Conservation (phyloP, 345 rosid species). For the Clarkia xantiana region DNA sequence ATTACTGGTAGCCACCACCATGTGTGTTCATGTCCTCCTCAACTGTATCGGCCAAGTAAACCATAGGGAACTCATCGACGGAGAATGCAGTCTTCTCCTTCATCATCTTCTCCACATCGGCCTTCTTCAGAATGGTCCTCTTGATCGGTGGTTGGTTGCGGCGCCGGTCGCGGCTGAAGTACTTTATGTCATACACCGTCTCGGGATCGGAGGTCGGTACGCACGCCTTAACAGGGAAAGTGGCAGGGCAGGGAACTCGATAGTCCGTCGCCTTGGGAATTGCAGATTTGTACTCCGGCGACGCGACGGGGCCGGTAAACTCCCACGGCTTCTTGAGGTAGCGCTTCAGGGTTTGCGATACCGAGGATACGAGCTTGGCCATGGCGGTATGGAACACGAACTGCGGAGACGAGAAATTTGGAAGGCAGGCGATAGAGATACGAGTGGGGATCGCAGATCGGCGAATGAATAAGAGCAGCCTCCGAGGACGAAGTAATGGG, state of each 20-base stretch:
- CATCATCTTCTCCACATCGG: constrained; percentile 65
- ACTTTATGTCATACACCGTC: constrained; percentile 77
- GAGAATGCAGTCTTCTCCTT: constrained; percentile 57
- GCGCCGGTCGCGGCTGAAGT: constrained; percentile 66
- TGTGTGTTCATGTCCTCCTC: constrained; percentile 51
- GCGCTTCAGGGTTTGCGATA: constrained; percentile 47
- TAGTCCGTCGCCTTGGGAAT: constrained; percentile 54
- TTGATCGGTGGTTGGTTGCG: constrained; percentile 76
- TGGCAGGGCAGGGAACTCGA: constrained; percentile 69
- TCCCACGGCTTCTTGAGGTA: constrained; percentile 94
- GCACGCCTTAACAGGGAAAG: constrained; percentile 32
- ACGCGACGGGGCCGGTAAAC: constrained; percentile 79
- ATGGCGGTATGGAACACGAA: constrained; percentile 11
- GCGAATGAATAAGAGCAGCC: too few species aligned
- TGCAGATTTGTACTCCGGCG: constrained; percentile 60
- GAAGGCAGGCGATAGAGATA: too few species aligned
- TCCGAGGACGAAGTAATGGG: too few species aligned
- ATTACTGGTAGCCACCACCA: constrained; percentile 60
- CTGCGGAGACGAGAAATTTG: too few species aligned
- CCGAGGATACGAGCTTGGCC: constrained; percentile 52
- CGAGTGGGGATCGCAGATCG: too few species aligned
- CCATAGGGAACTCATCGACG: constrained; percentile 55
- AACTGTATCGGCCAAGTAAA: constrained; percentile 45
- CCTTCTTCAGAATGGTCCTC: constrained; percentile 55
- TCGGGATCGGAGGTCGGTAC: constrained; percentile 73